These are phyloP conservation scores for Lophiostoma macrostomum DNA, from an alignment of 495 filamentous ascomycete genomes.

Conservation along the genomic window DNA sequence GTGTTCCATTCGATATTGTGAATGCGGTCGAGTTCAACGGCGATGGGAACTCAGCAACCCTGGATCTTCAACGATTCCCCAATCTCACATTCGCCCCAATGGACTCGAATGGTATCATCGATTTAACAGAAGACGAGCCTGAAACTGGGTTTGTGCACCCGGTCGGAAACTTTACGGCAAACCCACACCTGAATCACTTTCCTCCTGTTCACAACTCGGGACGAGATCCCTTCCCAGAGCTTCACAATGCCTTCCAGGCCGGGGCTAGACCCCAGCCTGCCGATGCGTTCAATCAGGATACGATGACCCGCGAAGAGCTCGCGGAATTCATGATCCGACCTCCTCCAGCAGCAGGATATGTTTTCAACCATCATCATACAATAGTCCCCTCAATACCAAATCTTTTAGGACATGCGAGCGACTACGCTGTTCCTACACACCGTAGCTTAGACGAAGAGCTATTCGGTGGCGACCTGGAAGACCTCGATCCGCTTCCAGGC, in stretches of 20 bases:
- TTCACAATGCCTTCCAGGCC: neutral
- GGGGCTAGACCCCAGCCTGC: neutral
- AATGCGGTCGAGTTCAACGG: no score
- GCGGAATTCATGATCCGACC: slow-evolving; percentile 14
- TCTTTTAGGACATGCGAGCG: neutral
- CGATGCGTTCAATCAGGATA: slow-evolving; percentile 22
- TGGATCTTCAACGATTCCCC: neutral
- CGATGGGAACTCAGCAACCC: neutral
- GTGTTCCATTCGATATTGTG: no score
- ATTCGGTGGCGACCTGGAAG: slow-evolving; percentile 9
- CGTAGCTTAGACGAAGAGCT: slow-evolving; percentile 1
- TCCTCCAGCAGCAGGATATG: neutral
- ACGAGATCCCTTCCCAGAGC: slow-evolving; percentile 14
- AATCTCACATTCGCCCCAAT: neutral
- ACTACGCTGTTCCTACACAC: neutral
- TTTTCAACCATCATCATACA: neutral
- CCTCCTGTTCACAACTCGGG: neutral
- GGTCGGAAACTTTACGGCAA: no score
- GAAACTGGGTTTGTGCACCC: neutral
- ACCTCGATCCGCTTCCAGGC: neutral
- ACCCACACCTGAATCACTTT: no score
- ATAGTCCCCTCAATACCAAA: no score
- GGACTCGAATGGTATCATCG: no score
- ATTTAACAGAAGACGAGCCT: neutral
- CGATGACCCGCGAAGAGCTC: slow-evolving; percentile 7